A percentile compares a stretch with the other conserved stretches of the same genome.
Conservation (phyloP, 805 yeast species). For the Saccharomyces jurei region DNA sequence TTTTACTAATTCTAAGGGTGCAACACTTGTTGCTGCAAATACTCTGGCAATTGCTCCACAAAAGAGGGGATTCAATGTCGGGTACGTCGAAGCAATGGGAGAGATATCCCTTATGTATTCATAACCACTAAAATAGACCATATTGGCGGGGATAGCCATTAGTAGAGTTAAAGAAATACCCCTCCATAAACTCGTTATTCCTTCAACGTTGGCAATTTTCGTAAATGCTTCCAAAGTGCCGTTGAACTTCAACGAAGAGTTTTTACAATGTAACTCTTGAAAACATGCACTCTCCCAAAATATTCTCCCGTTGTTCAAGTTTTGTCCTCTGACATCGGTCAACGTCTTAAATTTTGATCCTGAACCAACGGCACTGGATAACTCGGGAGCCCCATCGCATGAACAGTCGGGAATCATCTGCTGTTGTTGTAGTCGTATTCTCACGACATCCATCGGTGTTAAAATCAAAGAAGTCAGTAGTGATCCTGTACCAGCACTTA, state of each 20-base stretch:
- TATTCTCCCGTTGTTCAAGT: conserved; percentile 9
- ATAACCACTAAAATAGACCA: conserved; percentile 90
- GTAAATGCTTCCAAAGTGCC: conserved; percentile 72
- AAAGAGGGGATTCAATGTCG: conserved; percentile 57
- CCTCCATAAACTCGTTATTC: conserved; percentile 72
- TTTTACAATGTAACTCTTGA: conserved; percentile 26
- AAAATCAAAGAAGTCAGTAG: conserved; percentile 62
- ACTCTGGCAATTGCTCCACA: conserved; percentile 84
- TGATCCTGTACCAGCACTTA: conserved; percentile 73
- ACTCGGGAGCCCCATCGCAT: conserved; percentile 23
- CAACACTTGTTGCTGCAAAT: conserved; percentile 72
- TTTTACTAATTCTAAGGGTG: conserved; percentile 81
- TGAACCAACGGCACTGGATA: conserved; percentile 19
- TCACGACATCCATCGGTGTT: conserved; percentile 73
- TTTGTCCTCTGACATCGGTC: background rate
- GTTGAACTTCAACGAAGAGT: conserved; percentile 32
- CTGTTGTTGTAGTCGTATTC: conserved; percentile 73
- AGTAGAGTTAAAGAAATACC: conserved; percentile 74
- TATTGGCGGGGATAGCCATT: conserved; percentile 90
- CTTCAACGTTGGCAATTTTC: conserved; percentile 65
- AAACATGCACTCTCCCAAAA: conserved; percentile 31
- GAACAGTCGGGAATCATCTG: conserved; percentile 46
- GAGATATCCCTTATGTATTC: conserved; percentile 77
- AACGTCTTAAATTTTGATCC: conserved; percentile 1
- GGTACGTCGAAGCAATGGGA: conserved; percentile 35